Evolutionary conservation across 164 flowering plant species (phyloP).

Genomic region (Houttuynia cordata): DNA sequence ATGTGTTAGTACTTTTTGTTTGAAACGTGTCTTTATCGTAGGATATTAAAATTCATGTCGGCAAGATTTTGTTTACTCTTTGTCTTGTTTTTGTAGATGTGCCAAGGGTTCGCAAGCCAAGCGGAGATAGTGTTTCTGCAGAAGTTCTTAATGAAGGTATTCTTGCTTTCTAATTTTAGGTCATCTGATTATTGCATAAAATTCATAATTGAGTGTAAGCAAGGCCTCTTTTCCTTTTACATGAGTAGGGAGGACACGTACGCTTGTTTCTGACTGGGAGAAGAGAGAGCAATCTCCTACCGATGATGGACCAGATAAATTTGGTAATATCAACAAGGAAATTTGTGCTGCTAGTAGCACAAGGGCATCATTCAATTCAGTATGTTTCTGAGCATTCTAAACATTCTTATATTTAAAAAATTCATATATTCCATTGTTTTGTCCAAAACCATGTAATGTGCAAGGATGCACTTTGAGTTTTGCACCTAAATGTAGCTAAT

Average conservation of each 20-base stretch:
- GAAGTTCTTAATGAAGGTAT: conserved; percentile 40
- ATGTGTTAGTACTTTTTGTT: not conserved
- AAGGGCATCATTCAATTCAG: conserved; percentile 26
- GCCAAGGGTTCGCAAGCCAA: conserved; percentile 21
- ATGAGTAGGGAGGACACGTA: conserved; percentile 41
- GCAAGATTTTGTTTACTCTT: too few species aligned
- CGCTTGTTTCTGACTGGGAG: conserved; percentile 58
- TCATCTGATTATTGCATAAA: not conserved
- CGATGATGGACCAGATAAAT: conserved; percentile 30
- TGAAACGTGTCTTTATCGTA: not conserved
- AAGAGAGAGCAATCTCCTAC: conserved; percentile 46
- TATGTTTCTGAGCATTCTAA: conserved; percentile 11
- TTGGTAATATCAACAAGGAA: conserved; percentile 19
- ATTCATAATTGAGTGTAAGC: not conserved
- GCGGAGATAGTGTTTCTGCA: conserved; percentile 25
- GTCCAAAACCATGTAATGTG: not conserved
- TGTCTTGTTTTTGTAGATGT: conserved; percentile 47
- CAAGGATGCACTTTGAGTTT: not conserved
- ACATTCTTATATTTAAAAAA: too few species aligned
- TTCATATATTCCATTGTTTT: too few species aligned
- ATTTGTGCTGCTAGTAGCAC: conserved; percentile 17
- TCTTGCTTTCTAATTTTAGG: not conserved
- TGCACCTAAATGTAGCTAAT: not conserved
- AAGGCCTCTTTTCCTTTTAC: not conserved
- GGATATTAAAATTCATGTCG: not conserved